Percentiles rank a stretch among this genome's conserved stretches.
Evolutionary conservation across 2,329 filamentous ascomycete genomes (phyloP).

Genomic region (Colletotrichum nymphaeae): DNA sequence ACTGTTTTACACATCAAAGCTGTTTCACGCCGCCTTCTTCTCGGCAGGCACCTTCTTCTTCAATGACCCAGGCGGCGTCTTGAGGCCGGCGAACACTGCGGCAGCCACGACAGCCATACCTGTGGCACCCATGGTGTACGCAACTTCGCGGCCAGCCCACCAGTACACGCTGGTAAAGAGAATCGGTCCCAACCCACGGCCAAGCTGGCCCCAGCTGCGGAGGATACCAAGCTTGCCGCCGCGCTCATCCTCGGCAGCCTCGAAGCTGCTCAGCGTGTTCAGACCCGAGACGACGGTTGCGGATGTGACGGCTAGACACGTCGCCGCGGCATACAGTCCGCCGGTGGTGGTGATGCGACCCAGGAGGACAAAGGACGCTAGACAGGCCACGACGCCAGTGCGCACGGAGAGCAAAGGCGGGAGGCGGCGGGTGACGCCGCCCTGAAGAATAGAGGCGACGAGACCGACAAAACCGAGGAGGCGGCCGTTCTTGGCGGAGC

Average conservation of each 20-base stretch:
- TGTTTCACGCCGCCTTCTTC: slow-evolving; percentile 22
- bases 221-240: slow-evolving; percentile 89
- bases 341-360: slow-evolving; percentile 74
- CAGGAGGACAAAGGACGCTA: slow-evolving; percentile 84
- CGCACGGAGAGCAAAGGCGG: slow-evolving; percentile 85
- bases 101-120: slow-evolving; percentile 82
- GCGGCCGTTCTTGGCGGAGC: slow-evolving; percentile 82
- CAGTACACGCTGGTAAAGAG: slow-evolving; percentile 96
- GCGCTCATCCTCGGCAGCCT: slow-evolving; percentile 82
- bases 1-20: background rate
- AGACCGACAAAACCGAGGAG: slow-evolving; percentile 93
- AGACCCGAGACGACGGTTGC: slow-evolving; percentile 95
- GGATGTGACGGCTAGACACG: slow-evolving; percentile 87
- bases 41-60: slow-evolving; percentile 36
- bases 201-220: slow-evolving; percentile 85
- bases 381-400: slow-evolving; percentile 81
- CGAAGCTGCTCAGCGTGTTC: slow-evolving; percentile 91
- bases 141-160: slow-evolving; percentile 93
- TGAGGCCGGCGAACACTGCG: slow-evolving; percentile 78
- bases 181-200: slow-evolving; percentile 86
- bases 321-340: slow-evolving; percentile 84
- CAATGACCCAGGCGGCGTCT: slow-evolving; percentile 64
- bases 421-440: slow-evolving; percentile 87
- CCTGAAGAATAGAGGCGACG: slow-evolving; percentile 91
- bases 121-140: slow-evolving; percentile 83